Evolutionary conservation across 441 rosid species (phyloP), one percentile per base, ranked within the genome.

Genomic region (Mallotus japonicus): DNA sequence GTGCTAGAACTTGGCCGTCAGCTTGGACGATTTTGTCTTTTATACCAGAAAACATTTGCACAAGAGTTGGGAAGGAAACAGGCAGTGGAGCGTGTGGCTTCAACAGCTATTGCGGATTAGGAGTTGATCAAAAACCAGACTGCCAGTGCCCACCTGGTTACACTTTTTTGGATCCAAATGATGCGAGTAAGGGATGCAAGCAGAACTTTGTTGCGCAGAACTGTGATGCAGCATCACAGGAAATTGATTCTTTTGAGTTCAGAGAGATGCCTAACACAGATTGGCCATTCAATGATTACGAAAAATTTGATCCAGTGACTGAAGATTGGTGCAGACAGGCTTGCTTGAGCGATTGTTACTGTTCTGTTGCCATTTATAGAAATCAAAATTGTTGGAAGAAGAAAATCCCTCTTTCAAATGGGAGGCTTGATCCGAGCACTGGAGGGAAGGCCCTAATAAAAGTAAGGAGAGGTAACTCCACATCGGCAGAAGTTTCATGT

Each of bases 71-170:
- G 10, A 89, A 81, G 54, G 61, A 9, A 0, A 4, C 37, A 1
- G 85, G 86, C 5, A 22, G 73, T 24, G 88, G 87, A 51, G 80
- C 81, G 17, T 87, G 87, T 24, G 88, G 88, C 14, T 76, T 75
- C 73, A 85, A 87, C 74, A 81, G 84, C 76, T 83, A 76, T 73
- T 85, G 88, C 78, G 22, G 0, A n/a, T 11, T 78, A 1, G 75
- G 67, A 47, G 68, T 57, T 2, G 79, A 78, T 28, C 61, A 77
- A n/a, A 77, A 71, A 54, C 83, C 81, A 9, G 74, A 6, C 0
- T 86, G 88, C 73, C 13, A 17, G 16, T 86, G 91, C 71, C 84
- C 84, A 5, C 55, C 6, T 0, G 80, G 82, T 10, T 86, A 84
- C 49, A 49, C 40, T 4, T 77, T 72, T 16, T 24, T 81, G 19